Evolutionary conservation across 805 yeast species (phyloP).

Genomic region (Myxozyma melibiosi): DNA sequence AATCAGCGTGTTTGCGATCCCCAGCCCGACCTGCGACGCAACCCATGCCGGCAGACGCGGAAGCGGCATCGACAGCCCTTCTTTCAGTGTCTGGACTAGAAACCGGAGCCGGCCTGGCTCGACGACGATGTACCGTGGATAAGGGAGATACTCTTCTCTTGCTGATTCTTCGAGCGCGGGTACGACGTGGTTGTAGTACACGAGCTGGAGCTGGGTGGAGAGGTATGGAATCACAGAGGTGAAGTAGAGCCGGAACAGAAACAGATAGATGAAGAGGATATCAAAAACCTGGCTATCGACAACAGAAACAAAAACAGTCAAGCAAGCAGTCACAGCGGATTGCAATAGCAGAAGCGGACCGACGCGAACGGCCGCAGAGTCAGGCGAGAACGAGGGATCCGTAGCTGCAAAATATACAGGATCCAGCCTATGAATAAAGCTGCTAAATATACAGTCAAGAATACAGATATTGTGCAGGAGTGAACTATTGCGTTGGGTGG

Average conservation of each 20-base stretch:
- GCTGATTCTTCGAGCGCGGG: background rate
- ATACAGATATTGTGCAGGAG: too few relatives aligned
- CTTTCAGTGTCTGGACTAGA: conserved; percentile 5
- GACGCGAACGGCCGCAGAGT: too few relatives aligned
- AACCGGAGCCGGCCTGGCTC: background rate
- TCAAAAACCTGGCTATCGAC: background rate
- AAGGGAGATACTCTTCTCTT: background rate
- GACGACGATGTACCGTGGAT: background rate
- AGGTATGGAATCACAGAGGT: background rate
- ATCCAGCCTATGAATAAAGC: too few relatives aligned
- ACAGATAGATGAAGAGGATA: background rate
- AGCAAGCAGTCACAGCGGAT: too few relatives aligned
- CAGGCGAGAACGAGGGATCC: too few relatives aligned
- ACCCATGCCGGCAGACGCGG: conserved; percentile 27
- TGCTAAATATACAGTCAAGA: too few relatives aligned
- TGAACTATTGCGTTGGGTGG: too few relatives aligned
- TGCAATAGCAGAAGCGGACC: too few relatives aligned
- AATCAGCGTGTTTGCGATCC: conserved; percentile 27
- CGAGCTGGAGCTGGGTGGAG: background rate
- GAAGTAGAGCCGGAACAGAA: background rate
- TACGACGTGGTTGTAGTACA: background rate
- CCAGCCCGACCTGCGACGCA: conserved; percentile 31
- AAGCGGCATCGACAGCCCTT: conserved; percentile 20
- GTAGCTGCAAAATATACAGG: too few relatives aligned
- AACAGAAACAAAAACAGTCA: background rate